These are phyloP conservation scores for Blumeria hordei DNA, from an alignment of 2,329 filamentous ascomycete species.

Conservation along the genomic window DNA sequence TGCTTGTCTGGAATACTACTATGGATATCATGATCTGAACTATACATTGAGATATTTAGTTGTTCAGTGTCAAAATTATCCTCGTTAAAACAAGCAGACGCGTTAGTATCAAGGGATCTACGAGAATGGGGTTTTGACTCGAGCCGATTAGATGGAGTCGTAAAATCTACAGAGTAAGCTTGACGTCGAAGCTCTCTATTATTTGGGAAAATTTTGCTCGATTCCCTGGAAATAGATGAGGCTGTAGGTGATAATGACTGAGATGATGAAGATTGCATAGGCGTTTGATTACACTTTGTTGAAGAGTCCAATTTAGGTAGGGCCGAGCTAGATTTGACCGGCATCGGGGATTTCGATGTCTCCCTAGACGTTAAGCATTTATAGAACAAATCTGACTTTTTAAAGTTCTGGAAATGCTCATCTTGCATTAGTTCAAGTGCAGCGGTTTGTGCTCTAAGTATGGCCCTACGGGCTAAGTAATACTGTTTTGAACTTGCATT, in stretches of 20 bases:
- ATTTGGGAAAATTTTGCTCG: constrained; percentile 21
- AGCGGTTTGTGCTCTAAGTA: constrained; percentile 59
- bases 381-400: constrained; percentile 81
- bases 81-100: constrained; percentile 51
- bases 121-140: constrained; percentile 21
- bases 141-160: constrained; percentile 19
- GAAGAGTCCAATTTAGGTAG: constrained; percentile 17
- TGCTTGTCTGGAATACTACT: constrained; percentile 40
- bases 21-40: constrained; percentile 48
- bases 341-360: constrained; percentile 20
- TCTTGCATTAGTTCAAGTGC: constrained; percentile 69
- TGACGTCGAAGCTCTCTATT: constrained; percentile 30
- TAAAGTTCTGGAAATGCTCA: constrained; percentile 63
- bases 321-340: constrained; percentile 5
- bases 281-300: constrained; percentile 11
- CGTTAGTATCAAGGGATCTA: constrained; percentile 45
- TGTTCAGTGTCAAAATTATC: constrained; percentile 42
- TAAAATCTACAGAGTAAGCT: constrained; percentile 33
- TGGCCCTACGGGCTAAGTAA: constrained; percentile 53
- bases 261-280: constrained; percentile 8
- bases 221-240: constrained; percentile 21
- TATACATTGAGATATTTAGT: constrained; percentile 47
- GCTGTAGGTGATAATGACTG: constrained; percentile 19
- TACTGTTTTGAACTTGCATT: constrained; percentile 62
- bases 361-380: constrained; percentile 87